Conservation (phyloP, 78 protist species). For the Dictyostelium citrinum region DNA sequence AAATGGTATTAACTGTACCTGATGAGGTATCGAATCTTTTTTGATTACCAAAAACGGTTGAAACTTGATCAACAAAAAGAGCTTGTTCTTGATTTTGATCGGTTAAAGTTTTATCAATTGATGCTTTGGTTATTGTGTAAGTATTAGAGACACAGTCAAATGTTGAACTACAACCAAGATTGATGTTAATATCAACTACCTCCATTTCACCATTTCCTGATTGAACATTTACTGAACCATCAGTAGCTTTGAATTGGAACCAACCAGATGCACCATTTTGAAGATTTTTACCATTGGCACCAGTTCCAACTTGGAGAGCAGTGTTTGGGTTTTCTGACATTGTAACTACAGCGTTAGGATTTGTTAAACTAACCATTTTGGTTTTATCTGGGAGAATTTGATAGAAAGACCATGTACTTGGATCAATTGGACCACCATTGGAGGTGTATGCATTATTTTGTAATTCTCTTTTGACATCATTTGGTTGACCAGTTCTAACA, state of each 20-base stretch:
- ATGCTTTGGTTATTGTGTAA: background rate
- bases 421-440: slow-evolving; percentile 27
- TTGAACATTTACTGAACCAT: background rate
- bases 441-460: background rate
- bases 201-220: background rate
- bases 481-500: background rate
- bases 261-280: slow-evolving; percentile 47
- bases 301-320: slow-evolving; percentile 47
- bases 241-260: slow-evolving; percentile 1
- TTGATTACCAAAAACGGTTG: background rate
- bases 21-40: background rate
- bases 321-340: background rate
- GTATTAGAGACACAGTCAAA: background rate
- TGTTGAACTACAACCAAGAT: background rate
- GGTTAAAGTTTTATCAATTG: background rate
- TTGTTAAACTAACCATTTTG: background rate
- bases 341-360: background rate
- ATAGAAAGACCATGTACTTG: slow-evolving; percentile 25
- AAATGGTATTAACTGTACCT: background rate
- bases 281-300: slow-evolving; percentile 71
- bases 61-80: background rate
- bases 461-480: slow-evolving; percentile 27
- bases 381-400: background rate
- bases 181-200: slow-evolving; percentile 56
- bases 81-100: background rate